Conservation (phyloP, 2,329 filamentous ascomycete genomes). For the Gyromitra esculenta region DNA sequence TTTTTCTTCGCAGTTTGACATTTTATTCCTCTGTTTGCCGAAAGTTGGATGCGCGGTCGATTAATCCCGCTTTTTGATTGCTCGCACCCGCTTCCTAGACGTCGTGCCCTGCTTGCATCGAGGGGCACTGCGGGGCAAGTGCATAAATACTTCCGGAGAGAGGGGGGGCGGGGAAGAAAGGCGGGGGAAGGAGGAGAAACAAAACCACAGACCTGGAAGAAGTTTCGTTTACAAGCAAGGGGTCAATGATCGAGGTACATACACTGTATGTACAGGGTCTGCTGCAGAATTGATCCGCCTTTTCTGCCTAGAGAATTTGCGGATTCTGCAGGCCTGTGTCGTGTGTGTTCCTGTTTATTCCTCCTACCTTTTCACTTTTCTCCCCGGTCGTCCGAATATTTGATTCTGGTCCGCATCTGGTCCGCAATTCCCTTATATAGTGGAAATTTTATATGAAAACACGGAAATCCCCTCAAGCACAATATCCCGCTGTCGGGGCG, state of each 20-base stretch:
- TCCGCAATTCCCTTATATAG: constrained; percentile 16
- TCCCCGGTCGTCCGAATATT: constrained; percentile 26
- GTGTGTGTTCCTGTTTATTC: constrained; percentile 23
- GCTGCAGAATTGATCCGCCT: constrained; percentile 39
- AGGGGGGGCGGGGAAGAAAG: constrained; percentile 33
- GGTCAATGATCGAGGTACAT: constrained; percentile 26
- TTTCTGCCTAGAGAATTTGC: constrained; percentile 37
- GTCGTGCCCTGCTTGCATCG: constrained; percentile 30
- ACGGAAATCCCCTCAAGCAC: constrained; percentile 29
- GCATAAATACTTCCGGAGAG: constrained; percentile 12
- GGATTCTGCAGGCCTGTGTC: constrained; percentile 15
- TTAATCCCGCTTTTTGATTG: constrained; percentile 40
- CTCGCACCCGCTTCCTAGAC: constrained; percentile 27
- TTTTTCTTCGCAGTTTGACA: neutral
- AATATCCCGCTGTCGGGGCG: constrained; percentile 11
- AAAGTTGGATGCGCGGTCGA: constrained; percentile 22
- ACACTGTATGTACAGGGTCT: neutral
- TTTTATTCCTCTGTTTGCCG: constrained; percentile 19
- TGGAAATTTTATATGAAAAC: constrained; percentile 1
- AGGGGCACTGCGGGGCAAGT: constrained; percentile 28
- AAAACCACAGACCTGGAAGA: constrained; percentile 43
- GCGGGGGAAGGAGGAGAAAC: constrained; percentile 32
- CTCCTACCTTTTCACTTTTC: neutral
- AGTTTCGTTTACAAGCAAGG: constrained; percentile 32
- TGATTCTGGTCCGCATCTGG: constrained; percentile 18